These are phyloP conservation scores for Phymatotrichopsis omnivora DNA, from an alignment of 2,329 filamentous ascomycete genomes.

Conservation along the genomic window DNA sequence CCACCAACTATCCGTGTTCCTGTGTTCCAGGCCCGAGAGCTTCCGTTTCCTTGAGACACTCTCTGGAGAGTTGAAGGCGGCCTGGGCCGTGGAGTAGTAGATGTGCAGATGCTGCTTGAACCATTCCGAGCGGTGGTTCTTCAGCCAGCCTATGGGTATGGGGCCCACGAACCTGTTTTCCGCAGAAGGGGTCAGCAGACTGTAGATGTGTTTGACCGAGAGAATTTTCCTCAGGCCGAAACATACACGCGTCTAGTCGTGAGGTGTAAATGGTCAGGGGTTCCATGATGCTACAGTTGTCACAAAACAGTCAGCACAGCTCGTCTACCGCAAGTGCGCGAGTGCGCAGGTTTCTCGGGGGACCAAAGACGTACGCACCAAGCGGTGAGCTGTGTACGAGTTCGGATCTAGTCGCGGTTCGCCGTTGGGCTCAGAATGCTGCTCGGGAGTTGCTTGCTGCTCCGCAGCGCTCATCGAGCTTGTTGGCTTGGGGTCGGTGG, in stretches of 20 bases:
- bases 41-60: conserved; percentile 25
- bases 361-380: conserved; percentile 20
- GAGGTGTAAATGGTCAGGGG: conserved; percentile 30
- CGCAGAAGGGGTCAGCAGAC: background rate
- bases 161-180: conserved; percentile 30
- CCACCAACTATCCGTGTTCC: conserved; percentile 12
- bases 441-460: too few relatives aligned
- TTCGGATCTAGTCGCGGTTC: conserved; percentile 27
- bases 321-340: background rate
- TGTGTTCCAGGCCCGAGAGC: conserved; percentile 23
- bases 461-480: too few relatives aligned
- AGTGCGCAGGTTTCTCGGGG: background rate
- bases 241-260: conserved; percentile 31
- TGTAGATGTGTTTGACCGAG: too few relatives aligned
- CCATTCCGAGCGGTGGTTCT: conserved; percentile 29
- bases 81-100: conserved; percentile 26
- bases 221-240: too few relatives aligned
- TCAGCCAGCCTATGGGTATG: conserved; percentile 31
- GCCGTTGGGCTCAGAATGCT: too few relatives aligned
- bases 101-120: conserved; percentile 30
- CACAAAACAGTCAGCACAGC: conserved; percentile 3
- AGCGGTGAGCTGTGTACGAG: conserved; percentile 30
- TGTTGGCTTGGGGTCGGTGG: too few relatives aligned
- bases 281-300: conserved; percentile 30
- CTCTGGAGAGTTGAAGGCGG: conserved; percentile 26